phyloP scores from a whole-genome alignment of 1,284 basidiomycete genomes.

The Coniferiporia weirii region DNA sequence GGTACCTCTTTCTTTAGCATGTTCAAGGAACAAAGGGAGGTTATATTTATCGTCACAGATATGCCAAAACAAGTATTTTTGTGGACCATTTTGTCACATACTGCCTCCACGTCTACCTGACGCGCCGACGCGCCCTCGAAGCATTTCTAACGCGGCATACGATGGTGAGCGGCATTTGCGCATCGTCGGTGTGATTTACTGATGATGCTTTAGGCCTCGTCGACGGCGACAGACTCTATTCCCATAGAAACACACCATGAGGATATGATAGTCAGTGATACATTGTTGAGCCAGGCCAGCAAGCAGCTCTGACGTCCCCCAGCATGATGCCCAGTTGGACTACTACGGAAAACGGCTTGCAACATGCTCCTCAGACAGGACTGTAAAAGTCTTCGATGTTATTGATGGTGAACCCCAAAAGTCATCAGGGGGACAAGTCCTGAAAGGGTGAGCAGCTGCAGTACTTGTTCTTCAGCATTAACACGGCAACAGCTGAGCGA shows the following conservation, averaged over 20 bases:
- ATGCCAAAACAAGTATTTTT: neutral
- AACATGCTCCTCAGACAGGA: conserved; percentile 94
- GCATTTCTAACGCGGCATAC: neutral
- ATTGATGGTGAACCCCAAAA: conserved; percentile 78
- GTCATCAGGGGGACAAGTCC: conserved; percentile 60
- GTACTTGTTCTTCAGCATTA: neutral
- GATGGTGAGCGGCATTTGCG: neutral
- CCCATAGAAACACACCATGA: conserved; percentile 90
- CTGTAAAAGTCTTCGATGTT: conserved; percentile 94
- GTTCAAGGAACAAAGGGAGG: too few species aligned
- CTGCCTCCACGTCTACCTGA: neutral
- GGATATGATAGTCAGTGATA: conserved; percentile 82
- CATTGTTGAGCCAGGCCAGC: neutral
- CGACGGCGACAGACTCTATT: conserved; percentile 59
- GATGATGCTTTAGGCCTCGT: conserved; percentile 37
- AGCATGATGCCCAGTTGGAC: conserved; percentile 98
- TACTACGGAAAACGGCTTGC: conserved; percentile 97
- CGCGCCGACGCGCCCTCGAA: neutral
- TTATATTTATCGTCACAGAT: too few species aligned
- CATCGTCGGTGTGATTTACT: neutral
- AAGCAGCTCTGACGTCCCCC: neutral
- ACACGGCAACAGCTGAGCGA: neutral
- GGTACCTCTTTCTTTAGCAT: too few species aligned
- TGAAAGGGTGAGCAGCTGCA: conserved; percentile 68
- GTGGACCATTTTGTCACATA: neutral